A percentile compares a stretch with the other conserved stretches of the same genome.
Evolutionary conservation across 495 filamentous ascomycete genomes (phyloP).

Genomic region (Bacidia rubella): DNA sequence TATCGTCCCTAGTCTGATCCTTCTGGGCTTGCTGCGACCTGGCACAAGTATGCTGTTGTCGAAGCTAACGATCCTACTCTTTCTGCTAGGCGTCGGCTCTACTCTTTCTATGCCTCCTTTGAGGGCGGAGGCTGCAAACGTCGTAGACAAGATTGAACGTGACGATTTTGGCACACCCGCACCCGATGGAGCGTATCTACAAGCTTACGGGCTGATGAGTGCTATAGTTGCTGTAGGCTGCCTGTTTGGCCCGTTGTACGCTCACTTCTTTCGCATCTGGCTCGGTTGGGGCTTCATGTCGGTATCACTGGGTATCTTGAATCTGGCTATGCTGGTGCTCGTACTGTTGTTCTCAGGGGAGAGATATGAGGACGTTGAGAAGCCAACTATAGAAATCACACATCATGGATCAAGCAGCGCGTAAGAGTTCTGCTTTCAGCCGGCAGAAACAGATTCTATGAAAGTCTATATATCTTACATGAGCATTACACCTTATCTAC

Average conservation of each 20-base stretch:
- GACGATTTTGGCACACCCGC: neutral
- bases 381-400: neutral
- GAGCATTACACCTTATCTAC: neutral
- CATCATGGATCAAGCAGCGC: neutral
- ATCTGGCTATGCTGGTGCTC: neutral
- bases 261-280: neutral
- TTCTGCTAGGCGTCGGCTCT: neutral
- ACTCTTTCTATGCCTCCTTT: neutral
- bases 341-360: neutral
- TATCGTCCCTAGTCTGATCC: neutral
- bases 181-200: neutral
- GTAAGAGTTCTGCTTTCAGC: too few species aligned
- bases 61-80: neutral
- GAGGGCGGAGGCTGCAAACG: neutral
- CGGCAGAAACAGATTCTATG: too few species aligned
- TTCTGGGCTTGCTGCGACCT: neutral
- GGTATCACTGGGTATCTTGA: neutral
- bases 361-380: neutral
- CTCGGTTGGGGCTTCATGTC: neutral
- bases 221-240: neutral
- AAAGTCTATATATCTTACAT: too few species aligned
- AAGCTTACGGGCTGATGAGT: neutral
- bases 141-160: neutral
- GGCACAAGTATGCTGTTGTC: neutral
- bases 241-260: neutral